These are phyloP conservation scores for Oryza glumipatula DNA, from an alignment of 176 grass and related monocot genomes.

Conservation along the genomic window DNA sequence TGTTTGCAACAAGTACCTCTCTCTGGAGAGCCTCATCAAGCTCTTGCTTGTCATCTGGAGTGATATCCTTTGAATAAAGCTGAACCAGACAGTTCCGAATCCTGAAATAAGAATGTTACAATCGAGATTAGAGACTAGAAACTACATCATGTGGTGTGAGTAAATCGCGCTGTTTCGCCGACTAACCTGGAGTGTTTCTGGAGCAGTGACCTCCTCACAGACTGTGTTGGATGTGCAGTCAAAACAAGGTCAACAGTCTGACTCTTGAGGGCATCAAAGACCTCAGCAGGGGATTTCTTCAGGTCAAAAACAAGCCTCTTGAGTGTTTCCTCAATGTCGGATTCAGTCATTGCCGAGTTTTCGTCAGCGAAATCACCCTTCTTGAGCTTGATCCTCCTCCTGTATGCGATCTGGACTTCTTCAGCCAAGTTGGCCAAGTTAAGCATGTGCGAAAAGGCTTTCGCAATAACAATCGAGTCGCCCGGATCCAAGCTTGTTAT, in stretches of 20 bases:
- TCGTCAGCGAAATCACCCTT: slow-evolving; percentile 77
- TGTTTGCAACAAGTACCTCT: slow-evolving; percentile 50
- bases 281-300: slow-evolving; percentile 69
- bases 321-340: slow-evolving; percentile 76
- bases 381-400: slow-evolving; percentile 78
- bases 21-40: slow-evolving; percentile 87
- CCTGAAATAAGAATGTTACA: slow-evolving; percentile 40
- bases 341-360: slow-evolving; percentile 73
- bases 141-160: neutral
- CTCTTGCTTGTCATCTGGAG: slow-evolving; percentile 83
- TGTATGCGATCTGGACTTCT: slow-evolving; percentile 75
- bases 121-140: slow-evolving; percentile 6
- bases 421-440: slow-evolving; percentile 82
- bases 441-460: slow-evolving; percentile 83
- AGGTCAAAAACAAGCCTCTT: slow-evolving; percentile 67
- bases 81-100: slow-evolving; percentile 75
- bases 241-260: slow-evolving; percentile 80
- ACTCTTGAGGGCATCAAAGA: slow-evolving; percentile 78
- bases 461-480: slow-evolving; percentile 72
- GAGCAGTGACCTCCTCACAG: slow-evolving; percentile 72
- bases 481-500: slow-evolving; percentile 79
- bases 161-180: neutral
- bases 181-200: slow-evolving; percentile 79
- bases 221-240: slow-evolving; percentile 80
- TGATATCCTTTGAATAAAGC: slow-evolving; percentile 73